phyloP scores from a whole-genome alignment of 2,329 filamentous ascomycete genomes.

The Cryphonectria radicalis region DNA sequence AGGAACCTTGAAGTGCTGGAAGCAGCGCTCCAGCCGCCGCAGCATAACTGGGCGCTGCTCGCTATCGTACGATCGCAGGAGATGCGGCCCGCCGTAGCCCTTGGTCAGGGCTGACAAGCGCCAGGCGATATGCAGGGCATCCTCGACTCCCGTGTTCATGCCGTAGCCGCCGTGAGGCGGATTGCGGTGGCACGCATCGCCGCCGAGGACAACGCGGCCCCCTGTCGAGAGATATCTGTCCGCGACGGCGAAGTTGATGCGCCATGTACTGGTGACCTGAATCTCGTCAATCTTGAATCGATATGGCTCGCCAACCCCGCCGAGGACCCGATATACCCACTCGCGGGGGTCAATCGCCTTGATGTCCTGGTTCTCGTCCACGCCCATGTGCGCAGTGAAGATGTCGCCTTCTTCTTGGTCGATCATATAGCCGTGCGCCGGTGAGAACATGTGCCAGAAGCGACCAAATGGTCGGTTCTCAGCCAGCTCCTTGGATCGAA shows the following conservation, averaged over 20 bases:
- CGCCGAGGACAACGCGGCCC: slow-evolving; percentile 34
- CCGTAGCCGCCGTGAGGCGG: slow-evolving; percentile 43
- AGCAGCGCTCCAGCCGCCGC: slow-evolving; percentile 14
- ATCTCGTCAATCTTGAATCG: slow-evolving; percentile 33
- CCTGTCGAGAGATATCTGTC: background rate
- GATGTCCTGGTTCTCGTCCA: slow-evolving; percentile 1
- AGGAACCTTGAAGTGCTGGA: slow-evolving; percentile 18
- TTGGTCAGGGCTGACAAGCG: slow-evolving; percentile 12
- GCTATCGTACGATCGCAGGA: slow-evolving; percentile 18
- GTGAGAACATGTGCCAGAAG: slow-evolving; percentile 19
- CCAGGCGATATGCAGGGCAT: slow-evolving; percentile 20
- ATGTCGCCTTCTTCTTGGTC: slow-evolving; percentile 10
- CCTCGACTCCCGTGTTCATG: slow-evolving; percentile 39
- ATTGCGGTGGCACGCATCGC: slow-evolving; percentile 44
- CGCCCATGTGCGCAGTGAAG: slow-evolving; percentile 9
- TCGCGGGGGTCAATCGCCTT: slow-evolving; percentile 9
- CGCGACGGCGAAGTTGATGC: slow-evolving; percentile 33
- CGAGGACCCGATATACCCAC: slow-evolving; percentile 19
- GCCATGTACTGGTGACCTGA: slow-evolving; percentile 32
- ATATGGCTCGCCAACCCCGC: slow-evolving; percentile 21
- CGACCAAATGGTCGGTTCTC: slow-evolving; percentile 13
- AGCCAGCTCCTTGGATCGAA: slow-evolving; percentile 16
- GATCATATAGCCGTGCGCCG: slow-evolving; percentile 17
- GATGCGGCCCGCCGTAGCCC: slow-evolving; percentile 18
- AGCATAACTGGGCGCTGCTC: slow-evolving; percentile 17